These are phyloP conservation scores for Exophiala lecanii-corni DNA, from an alignment of 2,329 filamentous ascomycete genomes.

Conservation along the genomic window DNA sequence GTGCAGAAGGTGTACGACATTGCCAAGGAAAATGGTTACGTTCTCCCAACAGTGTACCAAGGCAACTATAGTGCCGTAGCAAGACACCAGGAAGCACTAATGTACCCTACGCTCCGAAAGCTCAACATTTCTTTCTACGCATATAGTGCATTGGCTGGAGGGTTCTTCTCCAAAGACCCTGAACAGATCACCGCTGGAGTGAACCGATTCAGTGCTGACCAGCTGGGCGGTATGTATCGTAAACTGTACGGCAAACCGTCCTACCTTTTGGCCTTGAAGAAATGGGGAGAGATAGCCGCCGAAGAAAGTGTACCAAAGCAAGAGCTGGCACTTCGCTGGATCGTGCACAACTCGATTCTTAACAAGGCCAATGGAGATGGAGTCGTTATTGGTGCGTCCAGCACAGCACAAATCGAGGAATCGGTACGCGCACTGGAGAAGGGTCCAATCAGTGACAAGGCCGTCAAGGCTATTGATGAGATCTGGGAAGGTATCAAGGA, in stretches of 20 bases:
- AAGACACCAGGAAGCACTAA: constrained; percentile 30
- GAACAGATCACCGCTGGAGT: constrained; percentile 27
- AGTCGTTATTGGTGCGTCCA: constrained; percentile 33
- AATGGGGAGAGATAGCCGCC: constrained; percentile 26
- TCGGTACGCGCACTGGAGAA: constrained; percentile 24
- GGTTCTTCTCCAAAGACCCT: constrained; percentile 33
- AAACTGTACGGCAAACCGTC: constrained; percentile 27
- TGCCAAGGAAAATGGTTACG: constrained; percentile 31
- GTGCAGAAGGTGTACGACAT: constrained; percentile 31
- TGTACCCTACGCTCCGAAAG: constrained; percentile 33
- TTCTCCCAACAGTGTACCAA: constrained; percentile 38
- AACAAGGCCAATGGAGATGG: constrained; percentile 25
- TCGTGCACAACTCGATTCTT: constrained; percentile 28
- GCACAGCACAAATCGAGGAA: constrained; percentile 28
- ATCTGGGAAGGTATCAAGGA: constrained; percentile 27
- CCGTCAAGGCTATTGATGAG: constrained; percentile 21
- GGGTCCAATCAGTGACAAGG: constrained; percentile 29
- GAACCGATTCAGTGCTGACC: constrained; percentile 29
- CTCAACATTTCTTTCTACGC: constrained; percentile 28
- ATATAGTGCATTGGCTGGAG: constrained; percentile 28
- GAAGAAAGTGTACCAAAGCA: constrained; percentile 25
- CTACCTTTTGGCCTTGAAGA: constrained; percentile 28
- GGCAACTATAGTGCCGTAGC: constrained; percentile 36
- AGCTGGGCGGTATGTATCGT: constrained; percentile 18
- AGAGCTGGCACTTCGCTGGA: constrained; percentile 34